These are phyloP conservation scores for Podospora pseudoanserina DNA, from an alignment of 495 filamentous ascomycete genomes.

Conservation along the genomic window DNA sequence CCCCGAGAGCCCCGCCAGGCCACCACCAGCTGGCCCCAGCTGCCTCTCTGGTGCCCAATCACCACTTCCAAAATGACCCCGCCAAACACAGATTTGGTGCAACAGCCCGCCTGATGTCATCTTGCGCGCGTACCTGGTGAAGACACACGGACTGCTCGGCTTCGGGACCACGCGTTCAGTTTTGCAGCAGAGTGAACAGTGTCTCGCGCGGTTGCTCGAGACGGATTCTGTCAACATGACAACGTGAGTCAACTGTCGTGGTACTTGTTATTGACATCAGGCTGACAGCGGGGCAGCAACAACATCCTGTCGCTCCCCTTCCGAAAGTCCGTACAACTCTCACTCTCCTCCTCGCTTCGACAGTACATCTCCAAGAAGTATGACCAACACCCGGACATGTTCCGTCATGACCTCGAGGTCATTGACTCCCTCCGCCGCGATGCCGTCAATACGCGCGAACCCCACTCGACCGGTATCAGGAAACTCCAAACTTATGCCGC, in stretches of 20 bases:
- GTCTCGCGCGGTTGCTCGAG: neutral
- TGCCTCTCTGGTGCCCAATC: neutral
- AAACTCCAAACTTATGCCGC: constrained; percentile 87
- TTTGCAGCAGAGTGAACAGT: neutral
- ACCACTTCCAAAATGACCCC: neutral
- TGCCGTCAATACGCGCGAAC: constrained; percentile 81
- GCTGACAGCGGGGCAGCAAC: constrained; percentile 16
- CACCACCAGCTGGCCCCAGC: neutral
- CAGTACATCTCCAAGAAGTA: constrained; percentile 98
- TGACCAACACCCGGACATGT: constrained; percentile 99
- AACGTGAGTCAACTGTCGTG: neutral
- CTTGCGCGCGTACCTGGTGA: constrained; percentile 1
- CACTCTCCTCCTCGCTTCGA: constrained; percentile 76
- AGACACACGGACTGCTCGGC: constrained; percentile 1
- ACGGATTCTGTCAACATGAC: neutral
- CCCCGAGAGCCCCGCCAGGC: no score
- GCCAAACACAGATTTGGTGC: constrained; percentile 9
- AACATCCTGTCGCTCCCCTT: constrained; percentile 70
- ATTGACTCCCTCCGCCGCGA: constrained; percentile 79
- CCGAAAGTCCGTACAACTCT: constrained; percentile 72
- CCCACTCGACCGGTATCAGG: constrained; percentile 82
- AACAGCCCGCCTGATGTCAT: constrained; percentile 16
- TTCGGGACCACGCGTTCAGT: neutral
- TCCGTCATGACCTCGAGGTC: constrained; percentile 78
- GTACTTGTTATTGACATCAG: neutral